phyloP scores from a whole-genome alignment of 2,329 filamentous ascomycete genomes.

The Arthrinium phaeospermum region DNA sequence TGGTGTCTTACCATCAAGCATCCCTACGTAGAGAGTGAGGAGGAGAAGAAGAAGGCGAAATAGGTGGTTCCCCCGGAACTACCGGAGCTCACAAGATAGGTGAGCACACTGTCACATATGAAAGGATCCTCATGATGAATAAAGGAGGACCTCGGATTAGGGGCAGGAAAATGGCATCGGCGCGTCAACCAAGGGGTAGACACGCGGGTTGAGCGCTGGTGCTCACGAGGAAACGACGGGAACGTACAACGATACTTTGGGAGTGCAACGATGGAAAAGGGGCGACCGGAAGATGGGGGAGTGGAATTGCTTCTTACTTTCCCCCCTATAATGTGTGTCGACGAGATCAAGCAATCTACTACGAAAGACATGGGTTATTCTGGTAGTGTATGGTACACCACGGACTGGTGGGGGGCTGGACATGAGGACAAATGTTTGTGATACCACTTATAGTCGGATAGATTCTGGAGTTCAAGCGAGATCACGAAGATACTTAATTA shows the following conservation, averaged over 20 bases:
- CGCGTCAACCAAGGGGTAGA: not conserved
- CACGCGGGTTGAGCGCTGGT: not conserved
- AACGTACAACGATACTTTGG: not conserved
- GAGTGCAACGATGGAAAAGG: not conserved
- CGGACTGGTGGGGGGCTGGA: not conserved
- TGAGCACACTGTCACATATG: not conserved
- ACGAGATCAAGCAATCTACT: not conserved
- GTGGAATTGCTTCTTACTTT: not conserved
- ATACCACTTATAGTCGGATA: conserved; percentile 18
- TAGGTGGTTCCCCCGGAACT: not conserved
- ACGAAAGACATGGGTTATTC: conserved; percentile 3
- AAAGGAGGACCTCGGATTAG: not conserved
- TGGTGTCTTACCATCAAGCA: conserved; percentile 99
- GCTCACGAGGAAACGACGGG: not conserved
- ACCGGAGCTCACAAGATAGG: not conserved
- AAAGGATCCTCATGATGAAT: not conserved
- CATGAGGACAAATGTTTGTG: conserved; percentile 2
- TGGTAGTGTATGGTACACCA: not conserved
- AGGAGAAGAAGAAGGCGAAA: conserved; percentile 31
- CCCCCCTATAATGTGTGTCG: not conserved
- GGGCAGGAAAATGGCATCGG: not conserved
- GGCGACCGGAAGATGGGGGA: not conserved
- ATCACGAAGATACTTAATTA: not conserved
- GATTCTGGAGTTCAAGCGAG: conserved; percentile 10
- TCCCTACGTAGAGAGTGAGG: conserved; percentile 57